A percentile compares a stretch with the other conserved stretches of the same genome.
Evolutionary conservation across 2,329 filamentous ascomycete genomes (phyloP).

Genomic region (Elsinoe australis): DNA sequence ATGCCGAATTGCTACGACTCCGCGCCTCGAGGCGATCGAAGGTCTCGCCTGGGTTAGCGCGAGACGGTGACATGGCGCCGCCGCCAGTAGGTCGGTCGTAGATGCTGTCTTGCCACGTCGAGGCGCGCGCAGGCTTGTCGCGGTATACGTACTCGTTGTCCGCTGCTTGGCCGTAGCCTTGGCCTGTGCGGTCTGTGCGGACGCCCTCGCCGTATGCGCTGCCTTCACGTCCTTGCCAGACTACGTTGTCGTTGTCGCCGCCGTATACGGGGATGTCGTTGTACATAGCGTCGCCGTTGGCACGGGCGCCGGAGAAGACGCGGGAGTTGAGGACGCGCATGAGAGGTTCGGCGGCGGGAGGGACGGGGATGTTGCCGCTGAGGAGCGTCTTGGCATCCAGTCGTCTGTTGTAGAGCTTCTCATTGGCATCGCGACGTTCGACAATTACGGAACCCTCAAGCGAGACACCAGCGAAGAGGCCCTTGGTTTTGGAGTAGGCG

Average conservation of each 20-base stretch:
- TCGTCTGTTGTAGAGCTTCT: conserved; percentile 83
- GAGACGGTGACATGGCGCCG: conserved; percentile 45
- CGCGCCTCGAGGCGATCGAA: conserved; percentile 39
- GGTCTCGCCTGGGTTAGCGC: conserved; percentile 43
- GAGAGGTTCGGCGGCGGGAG: conserved; percentile 74
- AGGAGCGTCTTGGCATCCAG: conserved; percentile 77
- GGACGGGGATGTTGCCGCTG: conserved; percentile 66
- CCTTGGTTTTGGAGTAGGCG: conserved; percentile 96
- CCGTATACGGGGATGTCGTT: conserved; percentile 82
- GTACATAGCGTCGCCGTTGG: conserved; percentile 64
- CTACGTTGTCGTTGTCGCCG: conserved; percentile 68
- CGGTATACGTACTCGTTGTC: conserved; percentile 40
- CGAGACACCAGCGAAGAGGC: conserved; percentile 89
- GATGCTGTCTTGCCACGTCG: conserved; percentile 67
- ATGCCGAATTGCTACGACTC: conserved; percentile 31
- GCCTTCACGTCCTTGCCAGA: conserved; percentile 71
- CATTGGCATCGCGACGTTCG: conserved; percentile 91
- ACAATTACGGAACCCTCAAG: conserved; percentile 89
- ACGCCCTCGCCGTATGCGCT: conserved; percentile 62
- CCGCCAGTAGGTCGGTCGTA: conserved; percentile 51
- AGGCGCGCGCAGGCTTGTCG: conserved; percentile 53
- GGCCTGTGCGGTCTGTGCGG: conserved; percentile 43
- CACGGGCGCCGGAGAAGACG: conserved; percentile 62
- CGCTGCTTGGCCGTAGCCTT: conserved; percentile 26
- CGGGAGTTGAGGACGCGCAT: conserved; percentile 79